Conservation (phyloP, 2,329 filamentous ascomycete species). For the Tolypocladium pustulatum region DNA sequence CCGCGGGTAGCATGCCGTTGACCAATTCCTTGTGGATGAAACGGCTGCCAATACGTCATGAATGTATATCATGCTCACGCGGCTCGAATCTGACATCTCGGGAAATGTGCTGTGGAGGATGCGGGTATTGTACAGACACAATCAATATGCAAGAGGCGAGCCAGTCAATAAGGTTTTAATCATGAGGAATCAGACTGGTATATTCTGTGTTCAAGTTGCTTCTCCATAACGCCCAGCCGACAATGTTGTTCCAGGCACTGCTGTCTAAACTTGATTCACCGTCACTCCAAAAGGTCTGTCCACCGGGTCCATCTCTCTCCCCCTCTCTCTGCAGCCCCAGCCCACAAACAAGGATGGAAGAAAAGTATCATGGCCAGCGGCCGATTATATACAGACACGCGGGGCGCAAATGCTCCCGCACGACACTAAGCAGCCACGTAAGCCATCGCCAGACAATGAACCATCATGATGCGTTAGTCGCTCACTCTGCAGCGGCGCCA, state of each 20-base stretch:
- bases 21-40: neutral
- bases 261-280: neutral
- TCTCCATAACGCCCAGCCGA: slow-evolving; percentile 3
- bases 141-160: neutral
- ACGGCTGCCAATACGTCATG: neutral
- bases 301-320: neutral
- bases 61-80: neutral
- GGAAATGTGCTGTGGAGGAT: neutral
- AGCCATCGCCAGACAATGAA: slow-evolving; percentile 6
- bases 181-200: neutral
- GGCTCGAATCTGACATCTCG: neutral
- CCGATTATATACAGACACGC: neutral
- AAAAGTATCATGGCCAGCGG: neutral
- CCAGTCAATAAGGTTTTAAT: neutral
- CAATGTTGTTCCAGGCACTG: slow-evolving; percentile 1
- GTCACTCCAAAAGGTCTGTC: neutral
- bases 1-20: neutral
- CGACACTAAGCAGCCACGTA: neutral
- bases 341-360: neutral
- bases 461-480: slow-evolving; percentile 1
- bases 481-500: neutral
- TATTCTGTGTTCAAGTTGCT: neutral
- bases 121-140: neutral
- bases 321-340: neutral
- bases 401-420: neutral